Base-by-base conservation (phyloP, 2,329 filamentous ascomycete species). In the Scytalidium lignicola region DNA sequence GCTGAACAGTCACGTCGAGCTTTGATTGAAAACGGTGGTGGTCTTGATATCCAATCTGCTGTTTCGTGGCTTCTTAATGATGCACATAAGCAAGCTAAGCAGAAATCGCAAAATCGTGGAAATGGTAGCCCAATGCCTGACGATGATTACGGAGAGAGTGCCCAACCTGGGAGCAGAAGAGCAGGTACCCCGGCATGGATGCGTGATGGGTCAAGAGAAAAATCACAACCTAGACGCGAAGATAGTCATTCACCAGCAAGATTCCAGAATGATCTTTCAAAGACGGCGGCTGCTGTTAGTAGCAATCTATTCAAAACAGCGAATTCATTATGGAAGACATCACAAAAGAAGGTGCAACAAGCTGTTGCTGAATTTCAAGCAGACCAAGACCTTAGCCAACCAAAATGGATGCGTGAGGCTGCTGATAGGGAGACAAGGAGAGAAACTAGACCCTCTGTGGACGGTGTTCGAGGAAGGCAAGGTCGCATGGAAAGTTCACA, bases 371-470 rank as follows among this genome's bases (percentile, higher is more conserved):
- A 99, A 15, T 87, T 97, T 51, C 80, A 86, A 56, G 77, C 78
- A 40, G 85, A 83, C n/a, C 74, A 55, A 4, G 90, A 96, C 62
- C 76, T 86, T 2, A 88, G 67, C 61, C 88, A 96, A 63, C 93
- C 93, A 0, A 93, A 89, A 63, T 99, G 93, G 93, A 96, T 99
- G 92, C 83, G 86, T 59, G 86, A 91, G 50, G 78, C 82, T 39
- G 54, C 62, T 51, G 58, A 63, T 51, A 48, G 60, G 55, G 58
- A 62, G 18, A 39, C 73, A 48, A 72, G 75, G 2, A 55, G 55
- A 17, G 69, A 67, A 29, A 56, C 56, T 26, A 68, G 62, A 57
- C 62, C 58, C 41, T 53, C 62, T 44, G 55, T 69, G 56, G 53
- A 61, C 43, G 57, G 58, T 22, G 52, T 45, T 18, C 51, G 57